Conservation (phyloP, 345 rosid genomes). For the Excoecaria cochinchinensis region DNA sequence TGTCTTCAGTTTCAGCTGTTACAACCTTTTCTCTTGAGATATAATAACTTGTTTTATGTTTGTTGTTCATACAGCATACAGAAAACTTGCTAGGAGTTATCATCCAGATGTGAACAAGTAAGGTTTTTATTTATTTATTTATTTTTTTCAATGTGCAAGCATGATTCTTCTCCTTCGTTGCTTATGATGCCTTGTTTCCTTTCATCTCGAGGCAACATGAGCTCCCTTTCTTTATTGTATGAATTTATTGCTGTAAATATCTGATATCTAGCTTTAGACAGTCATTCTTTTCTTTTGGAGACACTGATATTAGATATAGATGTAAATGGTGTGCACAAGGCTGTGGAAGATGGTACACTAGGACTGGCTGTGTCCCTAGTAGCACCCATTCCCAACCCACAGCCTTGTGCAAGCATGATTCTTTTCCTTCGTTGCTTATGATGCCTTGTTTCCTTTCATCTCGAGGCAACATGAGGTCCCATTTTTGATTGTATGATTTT, state of each 20-base stretch:
- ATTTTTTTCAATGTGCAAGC: not conserved
- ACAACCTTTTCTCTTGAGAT: too few relatives aligned
- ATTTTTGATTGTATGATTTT: too few relatives aligned
- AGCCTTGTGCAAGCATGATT: constrained; percentile 12
- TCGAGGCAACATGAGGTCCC: too few relatives aligned
- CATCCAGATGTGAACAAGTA: constrained; percentile 99
- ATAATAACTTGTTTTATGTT: not conserved
- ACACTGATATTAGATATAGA: not conserved
- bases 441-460: too few relatives aligned
- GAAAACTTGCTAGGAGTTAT: constrained; percentile 93
- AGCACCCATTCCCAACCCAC: not conserved
- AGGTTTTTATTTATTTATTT: constrained; percentile 22
- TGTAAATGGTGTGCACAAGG: not conserved
- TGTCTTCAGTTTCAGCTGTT: too few relatives aligned
- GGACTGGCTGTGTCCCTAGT: not conserved
- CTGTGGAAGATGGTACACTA: not conserved
- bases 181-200: too few relatives aligned
- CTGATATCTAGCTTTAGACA: too few relatives aligned
- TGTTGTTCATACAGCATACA: constrained; percentile 61
- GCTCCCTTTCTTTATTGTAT: too few relatives aligned
- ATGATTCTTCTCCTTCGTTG: constrained; percentile 4
- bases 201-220: too few relatives aligned
- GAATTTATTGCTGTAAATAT: too few relatives aligned
- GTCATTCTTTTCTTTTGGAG: too few relatives aligned
- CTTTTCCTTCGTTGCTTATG: not conserved